Evolutionary conservation across 1,284 basidiomycete species (phyloP).

Genomic region (Exsudoporus floridanus): DNA sequence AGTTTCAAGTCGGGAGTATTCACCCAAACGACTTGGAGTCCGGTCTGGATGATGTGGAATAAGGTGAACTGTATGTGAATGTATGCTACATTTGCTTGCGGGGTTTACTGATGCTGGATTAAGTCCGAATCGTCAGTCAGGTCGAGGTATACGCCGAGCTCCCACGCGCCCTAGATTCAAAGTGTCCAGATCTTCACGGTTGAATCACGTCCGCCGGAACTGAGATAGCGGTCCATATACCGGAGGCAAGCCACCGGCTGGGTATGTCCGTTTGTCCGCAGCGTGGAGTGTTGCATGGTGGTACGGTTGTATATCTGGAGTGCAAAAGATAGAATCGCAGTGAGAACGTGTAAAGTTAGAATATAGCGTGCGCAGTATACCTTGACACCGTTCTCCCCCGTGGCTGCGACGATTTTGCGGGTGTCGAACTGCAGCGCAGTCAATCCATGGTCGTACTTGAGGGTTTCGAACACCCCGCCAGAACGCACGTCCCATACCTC

Average conservation of each 20-base stretch:
- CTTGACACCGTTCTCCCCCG: slow-evolving; percentile 91
- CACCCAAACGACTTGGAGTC: neutral
- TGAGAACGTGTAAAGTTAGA: slow-evolving; percentile 3
- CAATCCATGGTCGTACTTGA: slow-evolving; percentile 89
- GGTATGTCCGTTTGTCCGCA: slow-evolving; percentile 89
- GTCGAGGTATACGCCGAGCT: slow-evolving; percentile 18
- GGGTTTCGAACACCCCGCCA: slow-evolving; percentile 84
- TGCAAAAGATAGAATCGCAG: neutral
- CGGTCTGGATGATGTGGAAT: slow-evolving; percentile 8
- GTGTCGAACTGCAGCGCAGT: slow-evolving; percentile 94
- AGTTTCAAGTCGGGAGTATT: neutral
- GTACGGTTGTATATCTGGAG: slow-evolving; percentile 92
- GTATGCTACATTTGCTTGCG: slow-evolving; percentile 24
- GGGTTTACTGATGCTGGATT: slow-evolving; percentile 22
- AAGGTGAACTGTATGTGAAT: slow-evolving; percentile 12
- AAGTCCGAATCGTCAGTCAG: slow-evolving; percentile 15
- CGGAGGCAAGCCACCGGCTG: slow-evolving; percentile 87
- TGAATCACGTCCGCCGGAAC: slow-evolving; percentile 87
- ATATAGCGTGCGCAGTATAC: slow-evolving; percentile 42
- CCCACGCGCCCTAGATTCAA: slow-evolving; percentile 41
- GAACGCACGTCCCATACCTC: slow-evolving; percentile 97
- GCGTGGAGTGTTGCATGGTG: slow-evolving; percentile 81
- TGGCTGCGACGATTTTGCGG: slow-evolving; percentile 91
- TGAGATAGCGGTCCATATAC: slow-evolving; percentile 96
- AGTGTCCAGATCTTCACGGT: slow-evolving; percentile 95